These are phyloP conservation scores for Parmelia sp. DNA, from an alignment of 495 filamentous ascomycete genomes.

Conservation along the genomic window DNA sequence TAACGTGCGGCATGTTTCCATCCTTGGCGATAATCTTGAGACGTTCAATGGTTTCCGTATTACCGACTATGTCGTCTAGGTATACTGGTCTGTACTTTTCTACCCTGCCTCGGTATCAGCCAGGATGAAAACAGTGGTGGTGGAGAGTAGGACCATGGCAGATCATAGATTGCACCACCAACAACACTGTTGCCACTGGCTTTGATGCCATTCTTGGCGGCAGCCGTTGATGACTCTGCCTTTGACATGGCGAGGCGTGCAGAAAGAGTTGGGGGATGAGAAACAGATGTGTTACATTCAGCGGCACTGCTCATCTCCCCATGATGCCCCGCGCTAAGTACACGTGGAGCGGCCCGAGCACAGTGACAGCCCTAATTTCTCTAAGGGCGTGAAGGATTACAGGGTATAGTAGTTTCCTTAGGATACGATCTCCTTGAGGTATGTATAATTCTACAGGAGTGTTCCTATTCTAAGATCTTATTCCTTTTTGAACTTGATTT, in stretches of 20 bases:
- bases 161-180: conserved; percentile 67
- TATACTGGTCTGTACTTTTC: conserved; percentile 95
- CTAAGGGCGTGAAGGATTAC: no score
- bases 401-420: no score
- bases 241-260: conserved; percentile 6
- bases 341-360: no score
- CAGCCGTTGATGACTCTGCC: conserved; percentile 46
- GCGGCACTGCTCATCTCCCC: no score
- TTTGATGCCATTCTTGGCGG: conserved; percentile 59
- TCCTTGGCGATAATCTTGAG: conserved; percentile 98
- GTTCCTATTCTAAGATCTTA: neutral
- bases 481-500: neutral
- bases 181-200: conserved; percentile 55
- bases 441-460: no score
- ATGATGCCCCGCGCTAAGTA: no score
- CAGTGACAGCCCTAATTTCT: no score
- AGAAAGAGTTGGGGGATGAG: neutral
- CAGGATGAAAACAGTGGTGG: neutral
- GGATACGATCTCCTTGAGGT: no score
- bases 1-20: conserved; percentile 98
- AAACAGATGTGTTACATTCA: neutral
- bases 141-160: conserved; percentile 47
- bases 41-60: conserved; percentile 93
- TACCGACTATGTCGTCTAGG: conserved; percentile 95
- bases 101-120: conserved; percentile 51